Evolutionary conservation across 1,284 basidiomycete genomes (phyloP).

Genomic region (Mycosarcoma maydis): DNA sequence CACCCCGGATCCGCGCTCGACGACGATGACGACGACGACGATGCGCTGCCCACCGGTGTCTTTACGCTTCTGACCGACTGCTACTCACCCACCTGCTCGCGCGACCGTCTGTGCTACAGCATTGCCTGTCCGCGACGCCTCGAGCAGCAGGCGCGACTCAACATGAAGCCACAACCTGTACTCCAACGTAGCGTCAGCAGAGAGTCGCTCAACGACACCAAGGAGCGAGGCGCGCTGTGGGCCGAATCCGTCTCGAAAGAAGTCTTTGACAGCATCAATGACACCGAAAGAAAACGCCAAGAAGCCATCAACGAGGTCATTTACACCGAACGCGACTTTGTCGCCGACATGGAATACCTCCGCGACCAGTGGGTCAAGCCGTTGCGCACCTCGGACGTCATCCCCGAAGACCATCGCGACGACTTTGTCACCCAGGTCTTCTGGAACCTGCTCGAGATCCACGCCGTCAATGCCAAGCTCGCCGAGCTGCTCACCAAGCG

Average conservation of each 20-base stretch:
- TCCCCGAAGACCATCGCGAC: constrained; percentile 79
- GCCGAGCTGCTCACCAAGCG: constrained; percentile 93
- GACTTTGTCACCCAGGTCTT: constrained; percentile 95
- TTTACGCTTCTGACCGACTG: constrained; percentile 97
- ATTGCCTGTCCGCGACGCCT: constrained; percentile 93
- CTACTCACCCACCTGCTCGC: constrained; percentile 96
- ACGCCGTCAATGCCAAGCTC: constrained; percentile 86
- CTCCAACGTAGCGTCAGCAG: constrained; percentile 78
- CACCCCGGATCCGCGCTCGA: constrained; percentile 36
- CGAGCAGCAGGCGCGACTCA: constrained; percentile 89
- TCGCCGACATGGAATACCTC: constrained; percentile 96
- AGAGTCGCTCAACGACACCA: constrained; percentile 83
- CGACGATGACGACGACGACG: constrained; percentile 69
- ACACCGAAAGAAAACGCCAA: constrained; percentile 93
- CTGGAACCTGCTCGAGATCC: constrained; percentile 96
- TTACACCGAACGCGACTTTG: constrained; percentile 97
- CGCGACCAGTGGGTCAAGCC: constrained; percentile 92
- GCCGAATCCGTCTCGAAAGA: constrained; percentile 95
- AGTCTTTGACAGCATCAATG: constrained; percentile 88
- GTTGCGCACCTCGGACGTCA: constrained; percentile 77
- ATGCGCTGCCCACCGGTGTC: constrained; percentile 86
- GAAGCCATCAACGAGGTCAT: constrained; percentile 99
- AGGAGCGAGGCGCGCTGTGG: constrained; percentile 81
- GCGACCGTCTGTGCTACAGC: constrained; percentile 91
- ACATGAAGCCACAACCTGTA: constrained; percentile 88